phyloP scores from a whole-genome alignment of 352 stramenopile species.

The Phytophthora quininea region DNA sequence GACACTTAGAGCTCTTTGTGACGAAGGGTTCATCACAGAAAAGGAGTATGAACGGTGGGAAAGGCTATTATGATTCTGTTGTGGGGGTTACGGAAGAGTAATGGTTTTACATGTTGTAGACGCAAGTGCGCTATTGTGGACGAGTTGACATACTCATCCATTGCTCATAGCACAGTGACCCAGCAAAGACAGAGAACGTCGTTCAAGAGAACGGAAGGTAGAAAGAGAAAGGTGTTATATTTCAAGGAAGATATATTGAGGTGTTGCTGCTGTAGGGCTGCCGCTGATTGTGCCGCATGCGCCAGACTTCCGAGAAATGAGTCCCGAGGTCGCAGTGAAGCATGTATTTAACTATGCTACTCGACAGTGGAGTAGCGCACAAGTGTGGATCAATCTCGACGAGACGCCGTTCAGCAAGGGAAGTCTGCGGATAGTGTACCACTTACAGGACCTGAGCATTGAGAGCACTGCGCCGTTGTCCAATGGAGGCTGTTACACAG shows the following conservation, averaged over 20 bases:
- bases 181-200: slow-evolving; percentile 39
- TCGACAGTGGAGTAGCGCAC: slow-evolving; percentile 68
- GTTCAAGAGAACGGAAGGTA: slow-evolving; percentile 43
- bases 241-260: neutral
- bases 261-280: slow-evolving; percentile 36
- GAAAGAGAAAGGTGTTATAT: neutral
- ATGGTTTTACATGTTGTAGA: slow-evolving; percentile 30
- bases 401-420: slow-evolving; percentile 85
- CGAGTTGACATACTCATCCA: slow-evolving; percentile 64
- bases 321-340: slow-evolving; percentile 67
- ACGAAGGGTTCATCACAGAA: slow-evolving; percentile 79
- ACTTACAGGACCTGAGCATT: slow-evolving; percentile 70
- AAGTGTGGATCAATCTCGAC: slow-evolving; percentile 79
- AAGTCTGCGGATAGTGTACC: slow-evolving; percentile 81
- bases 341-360: slow-evolving; percentile 84
- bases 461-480: slow-evolving; percentile 23
- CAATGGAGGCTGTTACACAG: slow-evolving; percentile 32
- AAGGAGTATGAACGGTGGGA: slow-evolving; percentile 78
- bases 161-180: slow-evolving; percentile 22
- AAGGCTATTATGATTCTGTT: neutral
- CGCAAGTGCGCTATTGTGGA: slow-evolving; percentile 80
- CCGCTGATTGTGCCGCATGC: slow-evolving; percentile 79
- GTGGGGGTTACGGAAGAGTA: neutral
- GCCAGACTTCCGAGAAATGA: slow-evolving; percentile 67
- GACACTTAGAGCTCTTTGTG: slow-evolving; percentile 74